Evolutionary conservation across 306 rosid genomes (phyloP).

Genomic region (Alnus glutinosa): DNA sequence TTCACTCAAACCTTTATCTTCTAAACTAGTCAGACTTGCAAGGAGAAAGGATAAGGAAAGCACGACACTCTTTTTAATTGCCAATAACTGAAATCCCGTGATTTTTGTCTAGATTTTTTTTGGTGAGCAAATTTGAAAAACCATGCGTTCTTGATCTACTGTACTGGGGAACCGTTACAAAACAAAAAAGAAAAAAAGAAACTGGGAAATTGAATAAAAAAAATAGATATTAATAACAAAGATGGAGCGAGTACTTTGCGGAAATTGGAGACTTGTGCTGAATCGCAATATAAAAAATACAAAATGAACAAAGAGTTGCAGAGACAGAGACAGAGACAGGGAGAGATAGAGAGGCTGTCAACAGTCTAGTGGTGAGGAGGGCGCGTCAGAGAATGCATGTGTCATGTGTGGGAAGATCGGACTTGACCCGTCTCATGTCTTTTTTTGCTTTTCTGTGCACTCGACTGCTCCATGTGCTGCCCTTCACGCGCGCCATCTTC

Average conservation of each 20-base stretch:
- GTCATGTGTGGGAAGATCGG: neutral
- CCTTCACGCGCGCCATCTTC: neutral
- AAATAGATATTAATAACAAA: no score
- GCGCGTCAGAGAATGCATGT: neutral
- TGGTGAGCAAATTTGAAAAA: conserved; percentile 19
- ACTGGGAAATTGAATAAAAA: neutral
- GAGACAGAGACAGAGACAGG: no score
- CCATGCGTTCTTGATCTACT: conserved; percentile 28
- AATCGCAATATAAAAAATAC: no score
- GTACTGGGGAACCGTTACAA: conserved; percentile 28
- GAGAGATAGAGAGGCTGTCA: no score
- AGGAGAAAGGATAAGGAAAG: conserved; percentile 6
- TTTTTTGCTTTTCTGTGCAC: neutral
- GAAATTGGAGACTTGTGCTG: no score
- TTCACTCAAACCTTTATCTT: conserved; percentile 30
- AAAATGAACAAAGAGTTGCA: no score
- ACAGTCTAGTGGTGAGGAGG: neutral
- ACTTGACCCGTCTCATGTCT: neutral
- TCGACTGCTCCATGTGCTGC: neutral
- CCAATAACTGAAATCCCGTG: no score
- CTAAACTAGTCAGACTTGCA: neutral
- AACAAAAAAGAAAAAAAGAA: neutral
- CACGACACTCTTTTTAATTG: neutral
- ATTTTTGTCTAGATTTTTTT: no score
- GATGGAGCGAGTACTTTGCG: no score